phyloP scores from a whole-genome alignment of 306 rosid species.

The Cucumis sativus region DNA sequence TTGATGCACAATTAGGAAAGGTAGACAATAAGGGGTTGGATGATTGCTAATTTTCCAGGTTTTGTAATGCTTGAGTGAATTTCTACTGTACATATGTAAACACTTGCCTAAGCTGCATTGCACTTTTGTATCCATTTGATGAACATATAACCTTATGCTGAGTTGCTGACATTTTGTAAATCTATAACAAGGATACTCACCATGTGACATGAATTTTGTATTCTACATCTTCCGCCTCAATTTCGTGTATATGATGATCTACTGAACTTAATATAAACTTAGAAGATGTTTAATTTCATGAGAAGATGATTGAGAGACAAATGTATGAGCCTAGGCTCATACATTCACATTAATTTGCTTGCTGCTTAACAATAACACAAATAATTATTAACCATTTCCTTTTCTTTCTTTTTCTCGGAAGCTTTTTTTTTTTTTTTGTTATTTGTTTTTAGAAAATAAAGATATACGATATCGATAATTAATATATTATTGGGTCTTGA shows the following conservation, averaged over 20 bases:
- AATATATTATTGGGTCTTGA: too few relatives aligned
- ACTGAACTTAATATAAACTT: not conserved
- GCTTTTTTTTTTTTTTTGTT: too few relatives aligned
- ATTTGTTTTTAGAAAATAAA: too few relatives aligned
- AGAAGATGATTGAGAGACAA: not conserved
- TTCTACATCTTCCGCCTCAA: not conserved
- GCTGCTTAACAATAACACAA: too few relatives aligned
- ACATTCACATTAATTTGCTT: too few relatives aligned
- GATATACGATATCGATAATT: too few relatives aligned
- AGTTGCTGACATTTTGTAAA: not conserved
- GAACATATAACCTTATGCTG: not conserved
- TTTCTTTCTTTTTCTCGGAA: too few relatives aligned
- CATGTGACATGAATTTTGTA: not conserved
- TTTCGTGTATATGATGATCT: not conserved
- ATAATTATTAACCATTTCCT: too few relatives aligned
- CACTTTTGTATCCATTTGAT: constrained; percentile 7
- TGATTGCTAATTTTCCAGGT: constrained; percentile 5
- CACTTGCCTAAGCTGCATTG: not conserved
- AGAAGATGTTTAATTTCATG: not conserved
- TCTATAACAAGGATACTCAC: not conserved
- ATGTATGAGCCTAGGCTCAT: too few relatives aligned
- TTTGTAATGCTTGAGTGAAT: constrained; percentile 7
- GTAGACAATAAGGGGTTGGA: not conserved
- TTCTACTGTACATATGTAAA: not conserved
- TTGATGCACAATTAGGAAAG: constrained; percentile 4